Percentiles rank a stretch among this genome's conserved stretches.
Conservation (phyloP, 2,329 filamentous ascomycete genomes). For the Xylaria multiplex region DNA sequence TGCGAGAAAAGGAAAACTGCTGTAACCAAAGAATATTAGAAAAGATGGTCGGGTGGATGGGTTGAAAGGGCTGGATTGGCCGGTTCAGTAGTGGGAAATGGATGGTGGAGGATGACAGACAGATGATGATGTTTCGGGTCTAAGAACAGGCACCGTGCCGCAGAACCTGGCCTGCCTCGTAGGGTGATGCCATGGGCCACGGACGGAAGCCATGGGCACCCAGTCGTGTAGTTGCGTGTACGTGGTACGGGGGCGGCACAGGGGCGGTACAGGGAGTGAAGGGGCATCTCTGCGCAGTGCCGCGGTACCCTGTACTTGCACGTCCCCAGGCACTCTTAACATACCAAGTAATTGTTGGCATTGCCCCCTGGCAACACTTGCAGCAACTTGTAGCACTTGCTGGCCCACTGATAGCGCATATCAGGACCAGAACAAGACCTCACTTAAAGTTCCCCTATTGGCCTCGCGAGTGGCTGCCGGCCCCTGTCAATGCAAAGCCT, state of each 20-base stretch:
- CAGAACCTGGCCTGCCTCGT: slow-evolving; percentile 8
- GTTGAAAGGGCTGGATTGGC: slow-evolving; percentile 35
- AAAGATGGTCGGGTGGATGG: slow-evolving; percentile 27
- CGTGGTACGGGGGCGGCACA: too few species aligned
- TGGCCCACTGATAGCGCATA: slow-evolving; percentile 19
- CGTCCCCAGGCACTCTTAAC: too few species aligned
- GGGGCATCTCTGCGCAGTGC: too few species aligned
- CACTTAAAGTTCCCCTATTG: slow-evolving; percentile 15
- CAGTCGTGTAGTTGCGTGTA: background rate
- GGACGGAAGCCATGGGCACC: slow-evolving; percentile 9
- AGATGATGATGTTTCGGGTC: slow-evolving; percentile 36
- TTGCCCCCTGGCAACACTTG: slow-evolving; percentile 17
- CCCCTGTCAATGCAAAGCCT: slow-evolving; percentile 12
- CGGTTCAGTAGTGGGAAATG: slow-evolving; percentile 29
- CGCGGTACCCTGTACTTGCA: too few species aligned
- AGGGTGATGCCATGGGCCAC: slow-evolving; percentile 11
- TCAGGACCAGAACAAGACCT: slow-evolving; percentile 6
- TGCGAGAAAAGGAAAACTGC: slow-evolving; percentile 20
- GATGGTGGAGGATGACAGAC: slow-evolving; percentile 37
- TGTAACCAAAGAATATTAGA: slow-evolving; percentile 29
- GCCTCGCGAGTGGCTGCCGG: slow-evolving; percentile 10
- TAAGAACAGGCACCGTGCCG: slow-evolving; percentile 31
- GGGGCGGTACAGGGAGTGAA: too few species aligned
- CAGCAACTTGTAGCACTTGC: background rate
- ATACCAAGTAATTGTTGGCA: slow-evolving; percentile 9